phyloP scores from a whole-genome alignment of 495 filamentous ascomycete genomes.

The Neurospora discreta region DNA sequence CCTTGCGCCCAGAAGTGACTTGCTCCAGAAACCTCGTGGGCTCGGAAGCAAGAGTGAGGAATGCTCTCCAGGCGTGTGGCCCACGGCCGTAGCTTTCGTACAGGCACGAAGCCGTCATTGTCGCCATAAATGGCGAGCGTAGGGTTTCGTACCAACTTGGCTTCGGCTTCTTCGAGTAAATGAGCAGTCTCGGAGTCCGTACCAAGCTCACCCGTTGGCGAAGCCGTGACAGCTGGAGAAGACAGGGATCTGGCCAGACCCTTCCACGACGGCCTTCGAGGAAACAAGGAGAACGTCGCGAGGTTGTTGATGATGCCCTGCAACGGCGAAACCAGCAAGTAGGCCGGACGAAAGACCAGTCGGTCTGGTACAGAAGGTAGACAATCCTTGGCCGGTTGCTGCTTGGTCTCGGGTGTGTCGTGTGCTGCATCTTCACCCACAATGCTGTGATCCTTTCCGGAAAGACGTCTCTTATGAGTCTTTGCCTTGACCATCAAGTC shows the following conservation, averaged over 20 bases:
- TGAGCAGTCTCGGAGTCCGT: not conserved
- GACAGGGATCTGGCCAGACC: not conserved
- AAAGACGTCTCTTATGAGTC: slow-evolving; percentile 11
- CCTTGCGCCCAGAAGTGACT: slow-evolving; percentile 79
- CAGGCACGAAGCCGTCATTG: slow-evolving; percentile 63
- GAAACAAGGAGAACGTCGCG: slow-evolving; percentile 40
- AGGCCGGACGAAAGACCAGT: slow-evolving; percentile 36
- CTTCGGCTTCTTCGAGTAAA: slow-evolving; percentile 21
- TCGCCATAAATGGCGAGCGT: slow-evolving; percentile 72
- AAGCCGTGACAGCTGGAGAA: not conserved
- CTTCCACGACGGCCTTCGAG: slow-evolving; percentile 5
- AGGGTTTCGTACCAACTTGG: slow-evolving; percentile 44
- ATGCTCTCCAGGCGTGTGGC: slow-evolving; percentile 40
- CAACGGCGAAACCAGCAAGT: slow-evolving; percentile 74
- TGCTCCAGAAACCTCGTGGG: slow-evolving; percentile 51
- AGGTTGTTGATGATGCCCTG: slow-evolving; percentile 51
- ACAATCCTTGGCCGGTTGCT: slow-evolving; percentile 9
- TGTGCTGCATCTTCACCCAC: not conserved
- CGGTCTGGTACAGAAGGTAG: slow-evolving; percentile 15
- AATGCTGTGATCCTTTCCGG: not conserved
- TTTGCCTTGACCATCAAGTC: slow-evolving; percentile 28
- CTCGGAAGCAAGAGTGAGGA: slow-evolving; percentile 33
- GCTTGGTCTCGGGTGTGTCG: slow-evolving; percentile 3
- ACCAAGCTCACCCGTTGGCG: slow-evolving; percentile 1
- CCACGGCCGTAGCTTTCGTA: slow-evolving; percentile 60